Percentiles rank a stretch among this genome's conserved stretches.
These are phyloP conservation scores for Gossypium davidsonii DNA, from an alignment of 441 rosid species.

Conservation along the genomic window DNA sequence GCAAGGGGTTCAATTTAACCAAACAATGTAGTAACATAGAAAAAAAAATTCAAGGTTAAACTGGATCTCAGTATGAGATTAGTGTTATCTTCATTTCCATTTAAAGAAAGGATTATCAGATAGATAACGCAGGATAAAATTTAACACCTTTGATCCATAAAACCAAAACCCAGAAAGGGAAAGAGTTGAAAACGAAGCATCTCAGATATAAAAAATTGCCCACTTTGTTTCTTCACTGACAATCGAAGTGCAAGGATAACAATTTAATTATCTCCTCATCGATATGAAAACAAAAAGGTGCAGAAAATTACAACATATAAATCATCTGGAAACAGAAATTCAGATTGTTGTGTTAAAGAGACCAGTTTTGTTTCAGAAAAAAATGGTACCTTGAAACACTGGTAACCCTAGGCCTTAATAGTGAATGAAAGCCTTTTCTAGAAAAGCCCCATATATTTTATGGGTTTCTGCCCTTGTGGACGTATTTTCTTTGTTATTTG, in stretches of 20 bases:
- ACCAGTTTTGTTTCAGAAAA: background rate
- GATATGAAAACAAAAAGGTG: constrained; percentile 11
- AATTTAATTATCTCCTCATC: constrained; percentile 44
- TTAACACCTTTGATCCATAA: constrained; percentile 33
- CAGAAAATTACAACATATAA: background rate
- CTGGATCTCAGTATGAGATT: constrained; percentile 29
- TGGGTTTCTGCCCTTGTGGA: background rate
- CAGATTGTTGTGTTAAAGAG: background rate
- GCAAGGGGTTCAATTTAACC: background rate
- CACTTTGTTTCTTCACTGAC: constrained; percentile 50
- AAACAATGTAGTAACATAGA: background rate
- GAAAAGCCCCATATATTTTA: background rate
- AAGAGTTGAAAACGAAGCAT: constrained; percentile 27
- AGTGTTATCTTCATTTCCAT: constrained; percentile 32
- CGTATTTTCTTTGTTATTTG: background rate
- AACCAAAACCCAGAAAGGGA: background rate
- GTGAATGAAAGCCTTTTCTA: background rate
- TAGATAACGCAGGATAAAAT: constrained; percentile 41
- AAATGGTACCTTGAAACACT: background rate
- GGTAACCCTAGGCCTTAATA: background rate
- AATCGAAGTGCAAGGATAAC: constrained; percentile 88
- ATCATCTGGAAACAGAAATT: background rate
- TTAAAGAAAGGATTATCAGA: constrained; percentile 26
- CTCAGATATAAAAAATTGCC: constrained; percentile 50
- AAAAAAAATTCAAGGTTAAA: background rate